A percentile compares a stretch with the other conserved stretches of the same genome.
These are phyloP conservation scores for Zasmidium cellare DNA, from an alignment of 2,329 filamentous ascomycete species.

Conservation along the genomic window DNA sequence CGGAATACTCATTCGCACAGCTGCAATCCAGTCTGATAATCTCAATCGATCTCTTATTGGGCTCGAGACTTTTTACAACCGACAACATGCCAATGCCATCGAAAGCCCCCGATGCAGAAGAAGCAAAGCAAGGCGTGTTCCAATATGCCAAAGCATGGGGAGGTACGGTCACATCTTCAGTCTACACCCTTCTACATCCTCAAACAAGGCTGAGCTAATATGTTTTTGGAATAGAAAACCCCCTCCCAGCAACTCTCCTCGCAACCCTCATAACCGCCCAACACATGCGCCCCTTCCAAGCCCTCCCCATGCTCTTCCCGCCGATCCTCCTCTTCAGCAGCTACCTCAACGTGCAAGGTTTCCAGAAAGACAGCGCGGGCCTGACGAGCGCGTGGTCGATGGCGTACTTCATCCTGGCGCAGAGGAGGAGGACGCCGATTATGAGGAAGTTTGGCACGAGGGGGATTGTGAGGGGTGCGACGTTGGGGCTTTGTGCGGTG, in stretches of 20 bases:
- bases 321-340: conserved; percentile 65
- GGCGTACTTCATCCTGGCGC: conserved; percentile 63
- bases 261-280: conserved; percentile 67
- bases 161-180: conserved; percentile 42
- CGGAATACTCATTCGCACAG: no score
- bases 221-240: conserved; percentile 52
- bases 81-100: conserved; percentile 42
- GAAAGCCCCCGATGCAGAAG: conserved; percentile 34
- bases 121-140: conserved; percentile 43
- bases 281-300: conserved; percentile 65
- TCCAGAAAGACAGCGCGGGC: conserved; percentile 63
- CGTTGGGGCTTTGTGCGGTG: conserved; percentile 51
- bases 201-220: conserved; percentile 8
- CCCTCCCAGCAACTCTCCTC: conserved; percentile 64
- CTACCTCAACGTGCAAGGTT: conserved; percentile 64
- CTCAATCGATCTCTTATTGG: neutral
- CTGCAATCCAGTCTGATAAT: no score
- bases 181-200: neutral
- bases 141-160: conserved; percentile 53
- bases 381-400: conserved; percentile 66
- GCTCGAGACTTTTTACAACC: neutral
- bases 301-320: conserved; percentile 66
- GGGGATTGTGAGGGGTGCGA: conserved; percentile 54
- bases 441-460: conserved; percentile 51
- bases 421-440: conserved; percentile 54